phyloP scores from a whole-genome alignment of 2,329 filamentous ascomycete genomes.

The Pseudocercospora vitis region DNA sequence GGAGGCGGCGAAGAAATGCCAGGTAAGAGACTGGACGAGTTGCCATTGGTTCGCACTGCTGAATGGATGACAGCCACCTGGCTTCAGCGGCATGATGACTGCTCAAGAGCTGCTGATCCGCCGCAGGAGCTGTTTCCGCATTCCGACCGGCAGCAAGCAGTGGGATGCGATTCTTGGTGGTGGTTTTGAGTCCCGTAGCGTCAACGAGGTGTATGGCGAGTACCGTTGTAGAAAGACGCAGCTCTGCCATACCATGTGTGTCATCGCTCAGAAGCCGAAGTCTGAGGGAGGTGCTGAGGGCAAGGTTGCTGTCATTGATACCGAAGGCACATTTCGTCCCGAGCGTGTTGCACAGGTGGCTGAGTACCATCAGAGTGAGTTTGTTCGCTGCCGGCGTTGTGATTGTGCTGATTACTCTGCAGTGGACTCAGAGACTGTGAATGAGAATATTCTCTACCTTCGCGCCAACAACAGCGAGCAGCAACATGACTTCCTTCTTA shows the following conservation, averaged over 20 bases:
- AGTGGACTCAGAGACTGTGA: conserved; percentile 58
- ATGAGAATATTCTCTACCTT: conserved; percentile 67
- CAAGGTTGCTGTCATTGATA: conserved; percentile 69
- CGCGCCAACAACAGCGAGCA: conserved; percentile 66
- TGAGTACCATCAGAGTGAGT: conserved; percentile 59
- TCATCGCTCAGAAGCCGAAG: conserved; percentile 57
- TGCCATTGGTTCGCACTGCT: conserved; percentile 7
- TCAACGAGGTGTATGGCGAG: conserved; percentile 64
- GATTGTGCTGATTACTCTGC: conserved; percentile 12
- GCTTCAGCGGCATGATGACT: conserved; percentile 61
- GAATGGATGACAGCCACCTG: conserved; percentile 51
- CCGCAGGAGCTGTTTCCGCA: conserved; percentile 62
- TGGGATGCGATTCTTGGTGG: conserved; percentile 63
- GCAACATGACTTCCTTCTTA: conserved; percentile 64
- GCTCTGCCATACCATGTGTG: conserved; percentile 67
- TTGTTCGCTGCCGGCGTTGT: neutral
- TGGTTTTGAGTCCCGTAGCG: conserved; percentile 69
- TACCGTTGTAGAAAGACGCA: conserved; percentile 70
- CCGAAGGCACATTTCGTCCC: conserved; percentile 65
- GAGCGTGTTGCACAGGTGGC: conserved; percentile 67
- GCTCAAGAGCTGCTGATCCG: conserved; percentile 64
- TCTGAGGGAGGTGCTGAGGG: conserved; percentile 67
- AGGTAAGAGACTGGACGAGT: conserved; percentile 47
- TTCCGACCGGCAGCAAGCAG: conserved; percentile 69
- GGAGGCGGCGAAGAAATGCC: conserved; percentile 63